phyloP scores from a whole-genome alignment of 78 protist species.

The Dictyostelium firmibasis region DNA sequence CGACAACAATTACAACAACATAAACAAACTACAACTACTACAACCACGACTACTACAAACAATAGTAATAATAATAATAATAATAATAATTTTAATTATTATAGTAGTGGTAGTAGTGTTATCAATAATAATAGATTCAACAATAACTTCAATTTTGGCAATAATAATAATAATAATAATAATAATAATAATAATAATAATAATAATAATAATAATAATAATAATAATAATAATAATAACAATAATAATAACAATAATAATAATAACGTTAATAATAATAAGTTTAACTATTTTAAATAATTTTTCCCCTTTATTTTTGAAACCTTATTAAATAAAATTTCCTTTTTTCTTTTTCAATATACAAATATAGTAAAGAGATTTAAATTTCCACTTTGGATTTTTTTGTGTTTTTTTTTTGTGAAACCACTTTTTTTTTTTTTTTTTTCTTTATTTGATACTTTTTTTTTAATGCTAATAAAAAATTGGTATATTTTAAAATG shows the following conservation, averaged over 20 bases:
- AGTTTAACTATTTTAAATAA: not conserved
- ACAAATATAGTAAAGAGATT: not conserved
- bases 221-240: no score
- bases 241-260: no score
- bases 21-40: not conserved
- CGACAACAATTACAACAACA: not conserved
- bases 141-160: not conserved
- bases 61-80: not conserved
- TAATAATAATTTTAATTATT: not conserved
- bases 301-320: not conserved
- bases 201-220: not conserved
- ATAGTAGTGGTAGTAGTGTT: not conserved
- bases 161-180: not conserved
- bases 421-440: not conserved
- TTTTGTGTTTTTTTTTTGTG: not conserved
- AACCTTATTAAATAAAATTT: not conserved
- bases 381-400: not conserved
- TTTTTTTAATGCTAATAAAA: not conserved
- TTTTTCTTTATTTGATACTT: not conserved
- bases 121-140: not conserved
- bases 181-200: not conserved
- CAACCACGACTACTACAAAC: not conserved
- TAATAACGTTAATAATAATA: not conserved
- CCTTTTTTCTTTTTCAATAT: not conserved
- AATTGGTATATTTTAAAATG: not conserved